Conservation (phyloP, 495 filamentous ascomycete genomes). For the Daldinia childiae region DNA sequence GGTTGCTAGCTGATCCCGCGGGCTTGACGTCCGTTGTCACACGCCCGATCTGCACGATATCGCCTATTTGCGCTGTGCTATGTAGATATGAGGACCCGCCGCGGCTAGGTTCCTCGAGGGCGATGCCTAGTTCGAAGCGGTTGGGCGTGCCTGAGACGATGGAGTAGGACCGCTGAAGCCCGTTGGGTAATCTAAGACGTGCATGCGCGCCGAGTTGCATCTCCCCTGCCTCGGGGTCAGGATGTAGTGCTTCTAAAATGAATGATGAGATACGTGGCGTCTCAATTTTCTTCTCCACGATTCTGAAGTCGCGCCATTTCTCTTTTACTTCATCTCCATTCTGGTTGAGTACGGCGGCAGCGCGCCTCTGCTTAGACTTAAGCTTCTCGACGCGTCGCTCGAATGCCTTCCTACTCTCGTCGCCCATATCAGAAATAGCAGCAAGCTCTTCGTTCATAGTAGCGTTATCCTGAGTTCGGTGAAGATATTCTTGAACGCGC, state of each 20-base stretch:
- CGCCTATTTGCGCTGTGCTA: conserved; percentile 44
- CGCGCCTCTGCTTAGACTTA: conserved; percentile 46
- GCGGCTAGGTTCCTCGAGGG: conserved; percentile 54
- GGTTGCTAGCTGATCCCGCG: conserved; percentile 52
- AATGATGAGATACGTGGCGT: conserved; percentile 55
- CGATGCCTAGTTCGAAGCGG: conserved; percentile 58
- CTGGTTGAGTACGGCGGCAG: conserved; percentile 38
- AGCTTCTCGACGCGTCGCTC: conserved; percentile 50
- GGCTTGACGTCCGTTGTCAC: conserved; percentile 51
- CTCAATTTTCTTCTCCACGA: conserved; percentile 55
- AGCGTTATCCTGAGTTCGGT: conserved; percentile 55
- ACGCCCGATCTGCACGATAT: conserved; percentile 60
- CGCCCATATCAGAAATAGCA: conserved; percentile 57
- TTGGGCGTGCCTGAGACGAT: conserved; percentile 55
- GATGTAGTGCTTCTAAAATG: conserved; percentile 49
- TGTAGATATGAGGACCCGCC: conserved; percentile 62
- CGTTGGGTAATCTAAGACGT: conserved; percentile 57
- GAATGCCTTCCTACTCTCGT: conserved; percentile 55
- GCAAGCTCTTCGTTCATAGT: conserved; percentile 58
- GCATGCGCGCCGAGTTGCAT: conserved; percentile 53
- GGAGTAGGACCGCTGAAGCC: conserved; percentile 56
- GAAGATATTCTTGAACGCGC: conserved; percentile 64
- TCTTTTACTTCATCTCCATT: conserved; percentile 40
- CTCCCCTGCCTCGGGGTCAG: conserved; percentile 32
- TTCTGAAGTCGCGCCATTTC: conserved; percentile 55